These are phyloP conservation scores for Fusarium globosum DNA, from an alignment of 2,329 filamentous ascomycete genomes.

Conservation along the genomic window DNA sequence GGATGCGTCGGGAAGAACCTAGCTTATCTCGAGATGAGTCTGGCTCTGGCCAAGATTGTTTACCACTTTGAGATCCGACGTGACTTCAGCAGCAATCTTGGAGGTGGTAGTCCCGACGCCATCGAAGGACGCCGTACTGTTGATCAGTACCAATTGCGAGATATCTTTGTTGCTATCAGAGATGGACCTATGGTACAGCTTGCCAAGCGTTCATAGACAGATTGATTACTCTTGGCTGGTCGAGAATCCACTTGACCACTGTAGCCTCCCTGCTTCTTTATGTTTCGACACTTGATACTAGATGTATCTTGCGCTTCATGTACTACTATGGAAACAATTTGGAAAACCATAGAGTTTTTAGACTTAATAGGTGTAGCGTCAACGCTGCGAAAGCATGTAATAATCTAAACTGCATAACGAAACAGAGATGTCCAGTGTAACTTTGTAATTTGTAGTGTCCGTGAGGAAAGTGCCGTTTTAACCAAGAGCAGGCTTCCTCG, in stretches of 20 bases:
- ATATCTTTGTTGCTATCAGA: constrained; percentile 25
- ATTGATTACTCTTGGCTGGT: neutral
- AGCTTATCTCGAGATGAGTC: constrained; percentile 35
- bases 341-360: neutral
- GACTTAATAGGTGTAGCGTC: neutral
- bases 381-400: neutral
- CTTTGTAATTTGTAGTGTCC: too few species aligned
- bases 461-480: neutral
- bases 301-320: neutral
- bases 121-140: constrained; percentile 17
- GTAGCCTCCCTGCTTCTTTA: too few species aligned
- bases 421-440: neutral
- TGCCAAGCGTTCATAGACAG: neutral
- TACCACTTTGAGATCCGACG: constrained; percentile 22
- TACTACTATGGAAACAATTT: neutral
- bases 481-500: neutral
- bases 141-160: constrained; percentile 29
- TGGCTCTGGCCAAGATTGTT: constrained; percentile 25
- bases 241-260: neutral
- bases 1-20: constrained; percentile 33
- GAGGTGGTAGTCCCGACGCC: constrained; percentile 13
- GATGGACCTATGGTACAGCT: constrained; percentile 30
- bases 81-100: constrained; percentile 21
- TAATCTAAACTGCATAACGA: neutral
- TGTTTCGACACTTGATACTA: neutral